Evolutionary conservation across 495 filamentous ascomycete genomes (phyloP).

Genomic region (Hyaloscypha bicolor): DNA sequence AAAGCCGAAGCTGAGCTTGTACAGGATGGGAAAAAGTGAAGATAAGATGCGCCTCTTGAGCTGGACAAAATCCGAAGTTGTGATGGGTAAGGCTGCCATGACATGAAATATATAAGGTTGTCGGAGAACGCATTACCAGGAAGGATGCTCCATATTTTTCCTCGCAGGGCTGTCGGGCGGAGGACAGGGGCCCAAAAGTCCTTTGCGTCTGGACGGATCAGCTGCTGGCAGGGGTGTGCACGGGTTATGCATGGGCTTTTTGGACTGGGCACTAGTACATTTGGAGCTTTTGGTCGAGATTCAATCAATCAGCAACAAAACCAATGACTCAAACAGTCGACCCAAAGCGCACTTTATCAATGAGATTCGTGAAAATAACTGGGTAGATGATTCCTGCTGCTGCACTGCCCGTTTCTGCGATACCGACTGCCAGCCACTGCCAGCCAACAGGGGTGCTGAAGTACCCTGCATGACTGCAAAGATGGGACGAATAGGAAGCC

Average conservation of each 20-base stretch:
- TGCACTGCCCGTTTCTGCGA: constrained; percentile 30
- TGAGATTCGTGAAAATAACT: constrained; percentile 67
- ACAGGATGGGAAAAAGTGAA: background rate
- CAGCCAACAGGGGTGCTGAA: constrained; percentile 62
- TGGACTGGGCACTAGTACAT: no score
- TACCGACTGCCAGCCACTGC: constrained; percentile 65
- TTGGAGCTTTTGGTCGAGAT: no score
- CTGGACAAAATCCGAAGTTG: background rate
- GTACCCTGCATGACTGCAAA: constrained; percentile 67
- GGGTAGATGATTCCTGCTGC: constrained; percentile 75
- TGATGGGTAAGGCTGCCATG: background rate
- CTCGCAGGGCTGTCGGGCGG: background rate
- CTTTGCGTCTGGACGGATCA: background rate
- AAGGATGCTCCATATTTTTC: background rate
- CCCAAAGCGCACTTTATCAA: constrained; percentile 66
- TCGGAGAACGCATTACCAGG: no score
- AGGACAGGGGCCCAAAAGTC: background rate
- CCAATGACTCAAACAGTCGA: constrained; percentile 78
- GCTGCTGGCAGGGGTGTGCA: no score
- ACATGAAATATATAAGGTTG: background rate
- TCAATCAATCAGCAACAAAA: constrained; percentile 55
- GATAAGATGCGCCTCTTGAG: background rate
- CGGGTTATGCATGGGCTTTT: no score
- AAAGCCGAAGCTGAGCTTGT: background rate
- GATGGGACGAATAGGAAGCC: constrained; percentile 72